Evolutionary conservation across 768 basidiomycete genomes (phyloP).

Genomic region (Udeniomyces megalosporus): DNA sequence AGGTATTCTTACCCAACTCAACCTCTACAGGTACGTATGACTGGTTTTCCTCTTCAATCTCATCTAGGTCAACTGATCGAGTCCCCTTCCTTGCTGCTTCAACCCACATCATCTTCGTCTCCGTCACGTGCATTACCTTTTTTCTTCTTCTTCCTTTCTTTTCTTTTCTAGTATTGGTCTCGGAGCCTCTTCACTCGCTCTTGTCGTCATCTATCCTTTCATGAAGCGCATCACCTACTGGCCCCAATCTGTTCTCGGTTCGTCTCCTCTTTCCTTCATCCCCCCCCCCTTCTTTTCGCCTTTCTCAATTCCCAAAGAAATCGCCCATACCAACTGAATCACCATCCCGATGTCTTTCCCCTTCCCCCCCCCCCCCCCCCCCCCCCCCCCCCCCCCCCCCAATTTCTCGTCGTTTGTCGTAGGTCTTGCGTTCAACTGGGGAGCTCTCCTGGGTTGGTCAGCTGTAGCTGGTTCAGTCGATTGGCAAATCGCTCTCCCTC

Average conservation of each 20-base stretch:
- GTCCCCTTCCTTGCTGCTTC: too few relatives aligned
- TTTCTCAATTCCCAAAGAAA: background rate
- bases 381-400: background rate
- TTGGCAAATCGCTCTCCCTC: constrained; percentile 66
- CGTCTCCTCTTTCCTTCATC: constrained; percentile 20
- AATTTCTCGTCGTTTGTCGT: background rate
- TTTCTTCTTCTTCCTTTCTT: background rate
- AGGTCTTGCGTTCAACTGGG: constrained; percentile 98
- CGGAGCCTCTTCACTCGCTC: constrained; percentile 73
- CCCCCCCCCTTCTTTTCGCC: background rate
- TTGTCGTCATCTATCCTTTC: constrained; percentile 79
- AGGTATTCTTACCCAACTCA: constrained; percentile 72
- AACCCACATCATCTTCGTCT: background rate
- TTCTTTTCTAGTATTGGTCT: constrained; percentile 42
- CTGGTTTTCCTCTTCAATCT: too few relatives aligned
- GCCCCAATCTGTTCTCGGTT: constrained; percentile 90
- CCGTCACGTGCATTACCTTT: background rate
- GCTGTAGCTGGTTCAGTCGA: constrained; percentile 67
- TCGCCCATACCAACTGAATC: too few relatives aligned
- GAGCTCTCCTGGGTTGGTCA: constrained; percentile 87
- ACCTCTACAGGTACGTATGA: constrained; percentile 85
- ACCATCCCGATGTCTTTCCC: too few relatives aligned
- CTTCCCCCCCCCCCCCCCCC: background rate
- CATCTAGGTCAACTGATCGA: background rate
- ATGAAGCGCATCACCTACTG: constrained; percentile 97